phyloP scores from a whole-genome alignment of 768 basidiomycete genomes.

The Auricularia sp. region DNA sequence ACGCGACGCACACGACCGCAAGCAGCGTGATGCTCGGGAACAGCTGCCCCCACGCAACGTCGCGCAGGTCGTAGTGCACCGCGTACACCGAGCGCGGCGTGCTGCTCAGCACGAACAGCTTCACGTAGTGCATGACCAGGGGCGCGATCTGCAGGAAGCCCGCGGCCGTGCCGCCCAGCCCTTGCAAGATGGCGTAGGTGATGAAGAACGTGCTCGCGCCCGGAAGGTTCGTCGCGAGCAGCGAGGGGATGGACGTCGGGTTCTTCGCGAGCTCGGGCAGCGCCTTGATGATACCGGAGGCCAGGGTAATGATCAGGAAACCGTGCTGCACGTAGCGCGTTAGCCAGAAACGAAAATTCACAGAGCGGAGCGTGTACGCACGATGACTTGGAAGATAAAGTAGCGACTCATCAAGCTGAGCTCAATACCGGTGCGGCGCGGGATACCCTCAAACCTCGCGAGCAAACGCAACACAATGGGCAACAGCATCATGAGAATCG shows the following conservation, averaged over 20 bases:
- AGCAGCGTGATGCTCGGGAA: slow-evolving; percentile 70
- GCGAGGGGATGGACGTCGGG: slow-evolving; percentile 56
- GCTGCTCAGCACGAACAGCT: slow-evolving; percentile 75
- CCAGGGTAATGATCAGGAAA: slow-evolving; percentile 82
- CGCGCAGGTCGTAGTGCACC: slow-evolving; percentile 67
- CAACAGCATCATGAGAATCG: slow-evolving; percentile 84
- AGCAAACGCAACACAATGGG: slow-evolving; percentile 70
- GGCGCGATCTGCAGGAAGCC: slow-evolving; percentile 73
- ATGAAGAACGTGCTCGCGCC: slow-evolving; percentile 84
- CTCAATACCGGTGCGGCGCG: slow-evolving; percentile 73
- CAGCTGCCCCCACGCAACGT: slow-evolving; percentile 66
- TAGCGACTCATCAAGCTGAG: slow-evolving; percentile 86
- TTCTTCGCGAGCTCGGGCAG: slow-evolving; percentile 53
- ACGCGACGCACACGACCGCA: slow-evolving; percentile 76
- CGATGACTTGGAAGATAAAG: slow-evolving; percentile 87
- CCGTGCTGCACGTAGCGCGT: slow-evolving; percentile 54
- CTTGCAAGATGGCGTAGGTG: slow-evolving; percentile 77
- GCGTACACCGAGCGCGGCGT: slow-evolving; percentile 78
- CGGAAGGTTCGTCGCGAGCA: slow-evolving; percentile 74
- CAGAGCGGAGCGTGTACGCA: slow-evolving; percentile 31
- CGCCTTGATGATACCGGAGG: slow-evolving; percentile 72
- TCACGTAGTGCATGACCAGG: slow-evolving; percentile 81
- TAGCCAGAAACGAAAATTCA: background rate
- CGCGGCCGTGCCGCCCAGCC: slow-evolving; percentile 66
- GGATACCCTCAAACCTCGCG: slow-evolving; percentile 82